Percentiles rank a stretch among this genome's conserved stretches.
Conservation (phyloP, 352 stramenopile genomes). For the Phytophthora macrochlamydospora region DNA sequence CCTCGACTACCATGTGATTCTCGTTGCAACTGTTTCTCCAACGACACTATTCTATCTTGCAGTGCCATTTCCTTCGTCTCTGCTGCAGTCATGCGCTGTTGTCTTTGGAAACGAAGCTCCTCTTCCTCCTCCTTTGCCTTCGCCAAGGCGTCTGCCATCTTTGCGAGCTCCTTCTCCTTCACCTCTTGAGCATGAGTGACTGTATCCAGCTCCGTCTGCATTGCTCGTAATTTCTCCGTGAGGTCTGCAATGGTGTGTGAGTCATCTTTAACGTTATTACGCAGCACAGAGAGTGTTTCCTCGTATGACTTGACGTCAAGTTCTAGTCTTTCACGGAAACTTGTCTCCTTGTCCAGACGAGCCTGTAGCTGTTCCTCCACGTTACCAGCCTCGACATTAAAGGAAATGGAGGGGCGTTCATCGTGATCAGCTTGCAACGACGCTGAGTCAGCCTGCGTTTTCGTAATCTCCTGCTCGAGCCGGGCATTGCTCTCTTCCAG, state of each 20-base stretch:
- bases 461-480: conserved; percentile 26
- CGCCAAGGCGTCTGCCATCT: conserved; percentile 30
- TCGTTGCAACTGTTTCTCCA: conserved; percentile 43
- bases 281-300: conserved; percentile 58
- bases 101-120: conserved; percentile 65
- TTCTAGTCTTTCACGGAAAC: conserved; percentile 47
- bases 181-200: conserved; percentile 26
- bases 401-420: neutral
- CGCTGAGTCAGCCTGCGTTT: conserved; percentile 15
- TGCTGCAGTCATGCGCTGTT: conserved; percentile 52
- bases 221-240: conserved; percentile 39
- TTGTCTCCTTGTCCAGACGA: conserved; percentile 46
- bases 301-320: conserved; percentile 75
- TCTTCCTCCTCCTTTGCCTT: conserved; percentile 57
- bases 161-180: conserved; percentile 43
- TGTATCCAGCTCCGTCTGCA: conserved; percentile 35
- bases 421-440: conserved; percentile 26
- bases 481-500: conserved; percentile 29
- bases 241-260: conserved; percentile 43
- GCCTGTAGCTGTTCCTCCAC: conserved; percentile 36
- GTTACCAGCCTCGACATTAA: conserved; percentile 1
- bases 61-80: conserved; percentile 46
- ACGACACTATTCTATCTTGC: conserved; percentile 38
- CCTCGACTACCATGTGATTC: conserved; percentile 15
- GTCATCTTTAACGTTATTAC: conserved; percentile 57